These are phyloP conservation scores for Chrysanthemum makinoi DNA, from an alignment of 129 eudicot genomes.

Conservation along the genomic window DNA sequence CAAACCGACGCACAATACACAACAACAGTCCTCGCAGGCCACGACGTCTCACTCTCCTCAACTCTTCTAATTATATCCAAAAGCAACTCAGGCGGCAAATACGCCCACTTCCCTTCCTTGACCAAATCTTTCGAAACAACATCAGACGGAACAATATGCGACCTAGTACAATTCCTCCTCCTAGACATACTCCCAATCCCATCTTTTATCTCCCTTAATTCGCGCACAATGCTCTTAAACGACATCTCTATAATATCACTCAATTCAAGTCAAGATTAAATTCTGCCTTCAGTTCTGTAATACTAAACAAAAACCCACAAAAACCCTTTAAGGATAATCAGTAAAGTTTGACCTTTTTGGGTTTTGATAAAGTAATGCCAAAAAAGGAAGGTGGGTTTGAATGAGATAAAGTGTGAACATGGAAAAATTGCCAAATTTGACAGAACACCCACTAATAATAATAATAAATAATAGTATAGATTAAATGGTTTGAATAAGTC, in stretches of 20 bases:
- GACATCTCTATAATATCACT: slow-evolving; percentile 45
- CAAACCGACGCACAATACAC: slow-evolving; percentile 84
- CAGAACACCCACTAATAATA: slow-evolving; percentile 14
- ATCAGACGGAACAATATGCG: slow-evolving; percentile 60
- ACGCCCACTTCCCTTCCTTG: slow-evolving; percentile 79
- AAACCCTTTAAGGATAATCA: background rate
- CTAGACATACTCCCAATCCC: slow-evolving; percentile 62
- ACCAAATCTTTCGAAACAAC: slow-evolving; percentile 45
- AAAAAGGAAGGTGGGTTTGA: slow-evolving; percentile 20
- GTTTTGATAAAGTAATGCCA: background rate
- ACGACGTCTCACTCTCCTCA: slow-evolving; percentile 72
- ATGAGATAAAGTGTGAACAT: slow-evolving; percentile 27
- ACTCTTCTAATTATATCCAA: slow-evolving; percentile 75
- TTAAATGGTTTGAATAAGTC: slow-evolving; percentile 21
- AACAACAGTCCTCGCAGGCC: slow-evolving; percentile 83
- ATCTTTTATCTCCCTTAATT: slow-evolving; percentile 38
- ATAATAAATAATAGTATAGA: background rate
- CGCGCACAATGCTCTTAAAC: slow-evolving; percentile 62
- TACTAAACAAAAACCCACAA: background rate
- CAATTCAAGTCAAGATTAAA: background rate
- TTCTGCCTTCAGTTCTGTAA: background rate
- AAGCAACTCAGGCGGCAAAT: slow-evolving; percentile 87
- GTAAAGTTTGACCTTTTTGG: background rate
- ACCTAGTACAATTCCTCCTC: slow-evolving; percentile 53
- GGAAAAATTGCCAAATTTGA: slow-evolving; percentile 19